phyloP scores from a whole-genome alignment of 2,329 filamentous ascomycete species.

The Sclerotinia spermophila region DNA sequence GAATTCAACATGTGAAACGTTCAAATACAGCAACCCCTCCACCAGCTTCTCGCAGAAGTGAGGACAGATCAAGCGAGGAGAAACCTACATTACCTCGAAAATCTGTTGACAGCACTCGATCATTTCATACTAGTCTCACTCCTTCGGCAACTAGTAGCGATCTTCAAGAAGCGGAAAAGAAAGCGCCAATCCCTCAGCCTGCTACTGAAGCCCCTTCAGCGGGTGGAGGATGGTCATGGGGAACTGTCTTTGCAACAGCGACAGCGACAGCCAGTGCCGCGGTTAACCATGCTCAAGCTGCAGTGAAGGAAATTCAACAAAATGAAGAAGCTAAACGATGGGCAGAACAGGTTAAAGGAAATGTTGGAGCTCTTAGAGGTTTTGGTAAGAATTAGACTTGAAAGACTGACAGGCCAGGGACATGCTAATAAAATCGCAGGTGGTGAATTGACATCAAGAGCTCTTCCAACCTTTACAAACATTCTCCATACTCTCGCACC shows the following conservation, averaged over 20 bases:
- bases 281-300: constrained; percentile 87
- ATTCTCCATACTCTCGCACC: constrained; percentile 93
- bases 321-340: constrained; percentile 96
- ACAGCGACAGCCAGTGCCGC: constrained; percentile 61
- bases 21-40: constrained; percentile 46
- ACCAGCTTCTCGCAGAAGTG: constrained; percentile 50
- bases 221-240: constrained; percentile 78
- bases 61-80: constrained; percentile 51
- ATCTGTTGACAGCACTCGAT: constrained; percentile 72
- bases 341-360: constrained; percentile 89
- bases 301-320: constrained; percentile 91
- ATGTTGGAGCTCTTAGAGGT: constrained; percentile 73
- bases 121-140: constrained; percentile 68
- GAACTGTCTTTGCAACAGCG: constrained; percentile 73
- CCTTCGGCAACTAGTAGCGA: constrained; percentile 61
- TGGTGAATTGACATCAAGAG: constrained; percentile 79
- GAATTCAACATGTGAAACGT: constrained; percentile 54
- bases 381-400: constrained; percentile 54
- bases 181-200: constrained; percentile 45
- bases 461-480: constrained; percentile 90
- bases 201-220: constrained; percentile 32
- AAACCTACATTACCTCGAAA: constrained; percentile 54
- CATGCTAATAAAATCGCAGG: constrained; percentile 49
- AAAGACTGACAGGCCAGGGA: neutral
- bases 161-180: constrained; percentile 55